Percentiles rank a stretch among this genome's conserved stretches.
Evolutionary conservation across 2,329 filamentous ascomycete genomes (phyloP).

Genomic region (Fusarium clavum): DNA sequence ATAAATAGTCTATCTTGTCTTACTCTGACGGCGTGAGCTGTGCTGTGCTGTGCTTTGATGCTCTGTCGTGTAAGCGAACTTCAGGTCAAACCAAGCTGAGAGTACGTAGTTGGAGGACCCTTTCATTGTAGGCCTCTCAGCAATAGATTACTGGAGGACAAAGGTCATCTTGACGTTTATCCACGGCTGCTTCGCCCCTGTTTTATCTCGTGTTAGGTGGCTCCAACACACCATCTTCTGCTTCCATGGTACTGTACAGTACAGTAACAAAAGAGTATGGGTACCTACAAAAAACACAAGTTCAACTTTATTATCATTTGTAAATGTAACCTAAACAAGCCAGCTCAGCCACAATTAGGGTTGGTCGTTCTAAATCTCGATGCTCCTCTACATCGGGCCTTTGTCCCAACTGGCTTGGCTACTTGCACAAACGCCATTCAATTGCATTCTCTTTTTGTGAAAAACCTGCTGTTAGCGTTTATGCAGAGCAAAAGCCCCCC

Average conservation of each 20-base stretch:
- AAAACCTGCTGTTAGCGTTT: slow-evolving; percentile 18
- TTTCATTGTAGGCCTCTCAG: slow-evolving; percentile 2
- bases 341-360: slow-evolving; percentile 36
- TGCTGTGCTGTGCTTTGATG: slow-evolving; percentile 6
- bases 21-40: slow-evolving; percentile 4
- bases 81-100: neutral
- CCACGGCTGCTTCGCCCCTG: slow-evolving; percentile 26
- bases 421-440: slow-evolving; percentile 22
- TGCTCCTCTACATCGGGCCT: slow-evolving; percentile 33
- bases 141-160: slow-evolving; percentile 1
- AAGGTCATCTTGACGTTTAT: slow-evolving; percentile 38
- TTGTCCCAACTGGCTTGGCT: slow-evolving; percentile 13
- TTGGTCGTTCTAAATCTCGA: slow-evolving; percentile 30
- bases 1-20: slow-evolving; percentile 14
- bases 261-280: neutral
- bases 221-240: slow-evolving; percentile 47
- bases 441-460: slow-evolving; percentile 3
- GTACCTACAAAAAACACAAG: neutral
- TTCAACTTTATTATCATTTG: slow-evolving; percentile 9
- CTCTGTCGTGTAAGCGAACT: slow-evolving; percentile 11
- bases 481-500: slow-evolving; percentile 13
- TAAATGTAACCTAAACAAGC: slow-evolving; percentile 3
- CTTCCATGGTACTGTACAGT: neutral
- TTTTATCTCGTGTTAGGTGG: slow-evolving; percentile 50
- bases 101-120: neutral